These are phyloP conservation scores for Aspergillus hiratsukae DNA, from an alignment of 2,329 filamentous ascomycete species.

Conservation along the genomic window DNA sequence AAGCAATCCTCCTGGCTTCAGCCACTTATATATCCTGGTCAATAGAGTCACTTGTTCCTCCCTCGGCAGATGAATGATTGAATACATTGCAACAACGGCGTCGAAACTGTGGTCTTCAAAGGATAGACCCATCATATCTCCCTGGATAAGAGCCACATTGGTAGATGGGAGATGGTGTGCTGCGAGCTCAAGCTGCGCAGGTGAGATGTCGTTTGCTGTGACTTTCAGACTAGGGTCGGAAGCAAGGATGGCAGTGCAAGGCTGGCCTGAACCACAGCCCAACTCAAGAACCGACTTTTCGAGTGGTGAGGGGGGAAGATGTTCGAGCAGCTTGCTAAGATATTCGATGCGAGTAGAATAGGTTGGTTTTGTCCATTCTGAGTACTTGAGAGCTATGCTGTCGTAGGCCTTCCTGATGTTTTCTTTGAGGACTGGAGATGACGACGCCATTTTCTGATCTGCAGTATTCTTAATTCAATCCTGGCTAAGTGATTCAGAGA, in stretches of 20 bases:
- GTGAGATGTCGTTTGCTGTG: slow-evolving; percentile 43
- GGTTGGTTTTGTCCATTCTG: slow-evolving; percentile 30
- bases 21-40: slow-evolving; percentile 44
- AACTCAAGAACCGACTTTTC: slow-evolving; percentile 32
- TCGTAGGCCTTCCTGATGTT: slow-evolving; percentile 28
- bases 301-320: slow-evolving; percentile 5
- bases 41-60: slow-evolving; percentile 48
- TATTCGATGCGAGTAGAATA: slow-evolving; percentile 29
- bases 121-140: slow-evolving; percentile 41
- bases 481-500: neutral
- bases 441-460: neutral
- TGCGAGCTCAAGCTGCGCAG: slow-evolving; percentile 36
- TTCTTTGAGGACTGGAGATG: neutral
- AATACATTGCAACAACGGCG: slow-evolving; percentile 51
- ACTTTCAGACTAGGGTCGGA: slow-evolving; percentile 22
- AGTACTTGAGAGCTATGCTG: slow-evolving; percentile 32
- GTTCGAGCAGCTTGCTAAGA: slow-evolving; percentile 24
- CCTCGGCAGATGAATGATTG: slow-evolving; percentile 52
- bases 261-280: slow-evolving; percentile 40
- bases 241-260: slow-evolving; percentile 22
- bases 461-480: too few species aligned
- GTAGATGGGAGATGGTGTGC: slow-evolving; percentile 16
- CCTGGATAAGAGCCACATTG: slow-evolving; percentile 26
- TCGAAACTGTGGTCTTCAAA: slow-evolving; percentile 40
- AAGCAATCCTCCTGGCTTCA: slow-evolving; percentile 49